Percentiles rank a stretch among this genome's conserved stretches.
phyloP scores from a whole-genome alignment of 768 basidiomycete genomes.

The Mrakia gelida region DNA sequence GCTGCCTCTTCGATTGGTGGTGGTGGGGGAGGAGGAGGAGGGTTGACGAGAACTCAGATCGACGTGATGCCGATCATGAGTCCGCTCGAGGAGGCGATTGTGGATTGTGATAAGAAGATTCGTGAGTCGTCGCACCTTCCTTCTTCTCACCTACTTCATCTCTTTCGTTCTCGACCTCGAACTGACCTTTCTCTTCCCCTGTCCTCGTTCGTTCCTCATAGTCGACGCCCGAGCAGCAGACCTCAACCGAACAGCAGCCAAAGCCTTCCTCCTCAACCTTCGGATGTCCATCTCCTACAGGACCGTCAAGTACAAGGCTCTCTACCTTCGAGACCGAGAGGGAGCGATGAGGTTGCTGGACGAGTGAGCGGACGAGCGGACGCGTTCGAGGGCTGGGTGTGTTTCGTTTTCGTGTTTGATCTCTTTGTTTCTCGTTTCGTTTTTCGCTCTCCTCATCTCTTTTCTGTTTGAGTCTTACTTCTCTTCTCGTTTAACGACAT shows the following conservation, averaged over 20 bases:
- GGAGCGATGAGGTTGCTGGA: background rate
- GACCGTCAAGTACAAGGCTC: background rate
- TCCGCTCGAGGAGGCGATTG: slow-evolving; percentile 1
- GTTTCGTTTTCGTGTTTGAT: background rate
- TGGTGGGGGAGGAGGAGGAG: background rate
- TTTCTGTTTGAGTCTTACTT: background rate
- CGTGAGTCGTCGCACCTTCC: slow-evolving; percentile 6
- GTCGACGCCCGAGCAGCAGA: slow-evolving; percentile 24
- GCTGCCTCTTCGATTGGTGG: background rate
- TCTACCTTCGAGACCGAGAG: slow-evolving; percentile 5
- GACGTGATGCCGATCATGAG: background rate
- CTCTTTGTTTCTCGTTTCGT: background rate
- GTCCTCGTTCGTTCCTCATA: background rate
- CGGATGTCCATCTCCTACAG: slow-evolving; percentile 7
- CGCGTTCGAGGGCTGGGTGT: background rate
- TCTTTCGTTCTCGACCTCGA: background rate
- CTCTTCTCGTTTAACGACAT: too few relatives aligned
- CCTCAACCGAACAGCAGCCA: slow-evolving; percentile 20
- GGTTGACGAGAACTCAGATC: background rate
- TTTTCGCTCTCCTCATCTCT: background rate
- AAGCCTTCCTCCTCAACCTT: slow-evolving; percentile 28
- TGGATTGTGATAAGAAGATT: slow-evolving; percentile 15
- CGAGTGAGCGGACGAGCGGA: background rate
- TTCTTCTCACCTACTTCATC: background rate
- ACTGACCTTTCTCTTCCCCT: background rate